Percentiles rank a stretch among this genome's conserved stretches.
Evolutionary conservation across 495 filamentous ascomycete species (phyloP).

Genomic region (Xylaria curta): DNA sequence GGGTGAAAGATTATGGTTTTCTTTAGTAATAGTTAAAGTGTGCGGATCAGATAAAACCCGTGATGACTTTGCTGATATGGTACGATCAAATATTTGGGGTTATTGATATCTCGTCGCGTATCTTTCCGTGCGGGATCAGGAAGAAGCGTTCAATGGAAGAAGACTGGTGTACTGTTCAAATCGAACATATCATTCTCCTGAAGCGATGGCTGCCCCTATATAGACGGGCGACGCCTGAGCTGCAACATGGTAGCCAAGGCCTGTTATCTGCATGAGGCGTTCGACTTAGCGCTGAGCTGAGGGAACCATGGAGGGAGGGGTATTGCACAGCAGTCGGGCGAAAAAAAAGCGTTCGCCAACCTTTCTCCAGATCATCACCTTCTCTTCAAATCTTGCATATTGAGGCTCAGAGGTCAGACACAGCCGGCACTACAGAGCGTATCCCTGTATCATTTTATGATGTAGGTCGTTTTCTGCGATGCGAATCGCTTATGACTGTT

Average conservation of each 20-base stretch:
- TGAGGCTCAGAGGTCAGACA: conserved; percentile 9
- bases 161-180: background rate
- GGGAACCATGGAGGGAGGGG: background rate
- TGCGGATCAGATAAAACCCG: background rate
- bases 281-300: background rate
- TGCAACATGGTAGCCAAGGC: background rate
- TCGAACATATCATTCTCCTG: background rate
- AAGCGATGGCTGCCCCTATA: background rate
- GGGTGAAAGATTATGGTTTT: background rate
- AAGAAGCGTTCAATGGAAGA: background rate
- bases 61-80: background rate
- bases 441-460: background rate
- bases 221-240: background rate
- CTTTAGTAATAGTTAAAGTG: background rate
- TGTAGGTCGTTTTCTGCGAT: background rate
- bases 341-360: background rate
- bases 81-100: background rate
- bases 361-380: background rate
- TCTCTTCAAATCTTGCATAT: background rate
- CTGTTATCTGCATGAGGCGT: conserved; percentile 2
- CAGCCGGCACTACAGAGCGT: background rate
- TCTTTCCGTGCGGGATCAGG: background rate
- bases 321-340: conserved; percentile 9
- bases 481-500: conserved; percentile 14
- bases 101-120: background rate